Evolutionary conservation across 2,329 filamentous ascomycete species (phyloP).

Genomic region (Ophiostoma sp.): DNA sequence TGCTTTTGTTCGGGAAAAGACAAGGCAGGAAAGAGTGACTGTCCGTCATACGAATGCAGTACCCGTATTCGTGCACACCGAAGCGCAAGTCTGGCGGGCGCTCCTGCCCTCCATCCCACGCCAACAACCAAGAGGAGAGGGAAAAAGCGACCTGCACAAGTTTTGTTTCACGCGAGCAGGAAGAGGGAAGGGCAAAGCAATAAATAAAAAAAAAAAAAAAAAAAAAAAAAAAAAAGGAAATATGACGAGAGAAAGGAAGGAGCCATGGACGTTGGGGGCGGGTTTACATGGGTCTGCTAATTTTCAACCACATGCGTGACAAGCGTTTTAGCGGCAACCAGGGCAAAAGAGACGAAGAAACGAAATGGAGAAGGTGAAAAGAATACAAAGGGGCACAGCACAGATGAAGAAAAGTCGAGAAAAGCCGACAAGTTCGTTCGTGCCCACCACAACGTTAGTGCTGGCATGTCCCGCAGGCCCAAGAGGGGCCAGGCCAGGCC

Average conservation of each 20-base stretch:
- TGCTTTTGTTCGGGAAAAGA: no score
- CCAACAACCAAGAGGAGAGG: neutral
- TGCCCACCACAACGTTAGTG: constrained; percentile 6
- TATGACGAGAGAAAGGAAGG: neutral
- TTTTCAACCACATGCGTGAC: constrained; percentile 4
- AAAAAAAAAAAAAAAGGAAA: neutral
- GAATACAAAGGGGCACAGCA: no score
- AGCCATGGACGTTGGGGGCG: neutral
- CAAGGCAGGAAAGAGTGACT: constrained; percentile 5
- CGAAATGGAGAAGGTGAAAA: neutral
- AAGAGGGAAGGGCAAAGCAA: neutral
- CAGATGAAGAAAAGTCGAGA: neutral
- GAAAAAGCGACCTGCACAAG: constrained; percentile 8
- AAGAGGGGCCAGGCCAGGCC: constrained; percentile 2
- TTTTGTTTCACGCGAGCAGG: neutral
- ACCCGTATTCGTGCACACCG: constrained; percentile 5
- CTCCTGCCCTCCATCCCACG: neutral
- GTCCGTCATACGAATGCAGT: constrained; percentile 5
- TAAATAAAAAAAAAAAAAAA: neutral
- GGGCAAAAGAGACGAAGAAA: neutral
- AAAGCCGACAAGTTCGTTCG: neutral
- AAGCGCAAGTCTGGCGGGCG: neutral
- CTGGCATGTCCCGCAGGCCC: constrained; percentile 10
- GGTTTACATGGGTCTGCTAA: neutral
- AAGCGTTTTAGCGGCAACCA: constrained; percentile 7